phyloP scores from a whole-genome alignment of 2,329 filamentous ascomycete genomes.

The Phyllosticta ampelicida region DNA sequence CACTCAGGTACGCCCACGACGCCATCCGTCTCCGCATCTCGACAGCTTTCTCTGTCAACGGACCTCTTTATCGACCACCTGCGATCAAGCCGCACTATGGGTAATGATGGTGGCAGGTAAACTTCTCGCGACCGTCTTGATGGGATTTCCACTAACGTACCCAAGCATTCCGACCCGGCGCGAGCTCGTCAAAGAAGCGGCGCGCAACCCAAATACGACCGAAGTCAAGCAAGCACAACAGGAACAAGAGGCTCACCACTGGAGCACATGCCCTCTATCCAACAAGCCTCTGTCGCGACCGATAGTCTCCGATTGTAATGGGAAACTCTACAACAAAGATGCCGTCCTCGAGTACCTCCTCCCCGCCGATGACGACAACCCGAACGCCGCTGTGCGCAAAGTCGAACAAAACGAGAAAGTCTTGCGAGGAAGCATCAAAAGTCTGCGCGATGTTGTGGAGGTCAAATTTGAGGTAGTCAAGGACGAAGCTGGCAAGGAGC shows the following conservation, averaged over 20 bases:
- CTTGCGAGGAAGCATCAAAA: slow-evolving; percentile 56
- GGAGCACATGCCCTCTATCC: slow-evolving; percentile 81
- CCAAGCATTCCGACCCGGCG: slow-evolving; percentile 78
- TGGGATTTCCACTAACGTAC: background rate
- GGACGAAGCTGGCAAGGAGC: slow-evolving; percentile 38
- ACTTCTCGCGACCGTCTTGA: background rate
- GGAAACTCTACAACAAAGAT: slow-evolving; percentile 91
- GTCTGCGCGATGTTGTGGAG: slow-evolving; percentile 76
- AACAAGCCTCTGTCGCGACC: slow-evolving; percentile 61
- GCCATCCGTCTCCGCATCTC: background rate
- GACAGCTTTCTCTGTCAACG: background rate
- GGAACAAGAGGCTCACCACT: slow-evolving; percentile 76
- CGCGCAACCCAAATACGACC: slow-evolving; percentile 67
- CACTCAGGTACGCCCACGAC: no score
- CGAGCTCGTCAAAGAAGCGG: slow-evolving; percentile 91
- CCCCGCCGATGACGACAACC: slow-evolving; percentile 41
- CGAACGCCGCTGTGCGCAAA: slow-evolving; percentile 32
- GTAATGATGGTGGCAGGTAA: slow-evolving; percentile 84
- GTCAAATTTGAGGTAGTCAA: slow-evolving; percentile 59
- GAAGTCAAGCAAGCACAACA: slow-evolving; percentile 81
- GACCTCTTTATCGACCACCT: background rate
- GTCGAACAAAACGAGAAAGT: slow-evolving; percentile 47
- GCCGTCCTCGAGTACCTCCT: slow-evolving; percentile 63
- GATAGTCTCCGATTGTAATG: slow-evolving; percentile 73
- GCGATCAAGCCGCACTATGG: slow-evolving; percentile 49